Evolutionary conservation across 1,139 yeast genomes (phyloP).

Genomic region (Magnusiomyces starmeri): DNA sequence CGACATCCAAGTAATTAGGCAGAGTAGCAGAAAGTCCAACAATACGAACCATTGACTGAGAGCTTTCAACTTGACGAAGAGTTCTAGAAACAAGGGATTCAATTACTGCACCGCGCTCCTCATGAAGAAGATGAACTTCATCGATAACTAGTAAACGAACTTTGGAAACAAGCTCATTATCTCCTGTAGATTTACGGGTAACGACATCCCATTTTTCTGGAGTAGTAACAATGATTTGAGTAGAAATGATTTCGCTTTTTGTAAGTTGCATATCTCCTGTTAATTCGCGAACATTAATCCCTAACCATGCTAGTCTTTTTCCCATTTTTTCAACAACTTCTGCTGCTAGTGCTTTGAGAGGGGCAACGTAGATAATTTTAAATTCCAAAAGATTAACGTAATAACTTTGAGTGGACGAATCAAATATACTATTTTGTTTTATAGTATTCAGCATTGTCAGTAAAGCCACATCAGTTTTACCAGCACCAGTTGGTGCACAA

Average conservation of each 20-base stretch:
- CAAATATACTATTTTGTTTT: constrained; percentile 50
- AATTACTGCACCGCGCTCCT: constrained; percentile 96
- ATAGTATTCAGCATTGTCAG: constrained; percentile 75
- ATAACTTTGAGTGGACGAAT: constrained; percentile 46
- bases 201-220: constrained; percentile 99
- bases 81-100: constrained; percentile 96
- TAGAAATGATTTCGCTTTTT: constrained; percentile 68
- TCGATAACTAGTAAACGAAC: constrained; percentile 84
- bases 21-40: constrained; percentile 96
- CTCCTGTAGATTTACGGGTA: constrained; percentile 82
- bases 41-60: constrained; percentile 89
- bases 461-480: constrained; percentile 95
- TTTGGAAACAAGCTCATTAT: constrained; percentile 75
- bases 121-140: constrained; percentile 93
- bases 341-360: constrained; percentile 92
- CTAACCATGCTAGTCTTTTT: constrained; percentile 72
- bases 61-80: constrained; percentile 83
- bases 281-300: constrained; percentile 76
- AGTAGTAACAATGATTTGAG: constrained; percentile 91
- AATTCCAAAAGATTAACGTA: constrained; percentile 75
- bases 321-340: constrained; percentile 91
- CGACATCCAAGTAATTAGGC: constrained; percentile 91
- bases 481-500: constrained; percentile 99
- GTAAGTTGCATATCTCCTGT: constrained; percentile 98
- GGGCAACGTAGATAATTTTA: constrained; percentile 91